Evolutionary conservation across 805 yeast species (phyloP).

Genomic region (Diddensiella caesifluorescens): DNA sequence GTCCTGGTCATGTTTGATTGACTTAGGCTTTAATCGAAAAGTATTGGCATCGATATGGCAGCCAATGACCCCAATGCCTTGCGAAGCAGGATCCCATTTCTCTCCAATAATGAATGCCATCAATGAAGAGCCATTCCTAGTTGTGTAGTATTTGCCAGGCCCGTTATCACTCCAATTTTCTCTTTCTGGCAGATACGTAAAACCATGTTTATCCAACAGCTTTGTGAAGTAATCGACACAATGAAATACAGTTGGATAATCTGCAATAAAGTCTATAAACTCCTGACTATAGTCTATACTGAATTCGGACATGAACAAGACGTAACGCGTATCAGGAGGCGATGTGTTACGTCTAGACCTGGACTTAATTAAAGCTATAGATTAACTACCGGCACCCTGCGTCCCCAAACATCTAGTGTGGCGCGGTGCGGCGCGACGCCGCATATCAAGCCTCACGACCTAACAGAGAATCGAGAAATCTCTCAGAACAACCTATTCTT

Average conservation of each 20-base stretch:
- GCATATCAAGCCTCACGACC: too few relatives aligned
- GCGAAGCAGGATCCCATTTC: slow-evolving; percentile 52
- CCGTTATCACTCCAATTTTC: slow-evolving; percentile 36
- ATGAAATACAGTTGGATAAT: slow-evolving; percentile 71
- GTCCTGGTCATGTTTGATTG: slow-evolving; percentile 52
- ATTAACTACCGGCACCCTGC: too few relatives aligned
- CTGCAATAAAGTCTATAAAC: slow-evolving; percentile 56
- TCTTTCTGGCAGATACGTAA: slow-evolving; percentile 54
- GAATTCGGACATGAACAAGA: too few relatives aligned
- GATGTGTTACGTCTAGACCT: too few relatives aligned
- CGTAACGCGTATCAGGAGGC: too few relatives aligned
- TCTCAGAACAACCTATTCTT: too few relatives aligned
- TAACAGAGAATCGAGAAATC: too few relatives aligned
- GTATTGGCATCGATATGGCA: slow-evolving; percentile 67
- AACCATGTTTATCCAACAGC: slow-evolving; percentile 49
- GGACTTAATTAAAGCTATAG: too few relatives aligned
- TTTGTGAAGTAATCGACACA: slow-evolving; percentile 38
- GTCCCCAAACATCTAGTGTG: too few relatives aligned
- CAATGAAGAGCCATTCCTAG: slow-evolving; percentile 62
- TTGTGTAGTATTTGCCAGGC: slow-evolving; percentile 42
- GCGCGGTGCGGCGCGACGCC: too few relatives aligned
- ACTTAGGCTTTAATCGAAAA: slow-evolving; percentile 62
- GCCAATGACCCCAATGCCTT: slow-evolving; percentile 57
- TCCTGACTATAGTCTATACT: slow-evolving; percentile 21
- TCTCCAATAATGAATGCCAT: slow-evolving; percentile 67